Base-by-base conservation (phyloP, 2,329 filamentous ascomycete genomes). In the Furcasterigmium furcatum region DNA sequence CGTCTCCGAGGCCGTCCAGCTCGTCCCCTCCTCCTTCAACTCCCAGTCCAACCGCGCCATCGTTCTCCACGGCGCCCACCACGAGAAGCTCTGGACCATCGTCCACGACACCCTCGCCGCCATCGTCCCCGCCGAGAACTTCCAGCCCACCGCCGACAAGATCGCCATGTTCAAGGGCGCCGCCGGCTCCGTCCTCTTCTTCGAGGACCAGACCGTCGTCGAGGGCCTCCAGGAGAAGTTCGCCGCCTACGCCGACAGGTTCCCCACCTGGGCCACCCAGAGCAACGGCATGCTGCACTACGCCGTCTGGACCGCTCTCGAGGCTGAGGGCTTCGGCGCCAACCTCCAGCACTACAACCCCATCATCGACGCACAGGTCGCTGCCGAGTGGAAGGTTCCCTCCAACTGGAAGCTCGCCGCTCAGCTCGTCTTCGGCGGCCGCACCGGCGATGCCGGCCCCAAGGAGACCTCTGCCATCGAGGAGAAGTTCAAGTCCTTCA, bases 331-430 rank as follows among this genome's bases (percentile, higher is more conserved):
- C 24, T 80, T 95, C 46, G 90, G 90, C 54, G 87, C 85, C 63
- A 95, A 91, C 76, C 77, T 96, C 44, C 91, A 96, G 77, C 91
- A 96, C 74, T 95, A 95, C 77, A 94, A 90, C 79, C 90, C 90
- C 18, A 68, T 96, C 47, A 81, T 95, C 56, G 87, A 95, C 69
- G 74, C 77, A 53, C 81, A 84, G 71, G 85, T 91, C 44, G 70
- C 77, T 38, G 72, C 68, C 50, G 72, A 81, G 56, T 96, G 88
- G 87, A 76, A 77, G 46, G 57, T 95, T 25, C 86, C 88, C 36
- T 59, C 69, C 16, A 77, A 78, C 57, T 96, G 91, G 90, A 80
- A 80, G 60, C 78, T 95, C 53, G 81, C 85, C 61, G 85, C 87
- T 20, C 89, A 95, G 77, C 73, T 96, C 54, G 90, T 95, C 58